A percentile compares a stretch with the other conserved stretches of the same genome.
These are phyloP conservation scores for Malassezia slooffiae DNA, from an alignment of 1,284 basidiomycete species.

Conservation along the genomic window DNA sequence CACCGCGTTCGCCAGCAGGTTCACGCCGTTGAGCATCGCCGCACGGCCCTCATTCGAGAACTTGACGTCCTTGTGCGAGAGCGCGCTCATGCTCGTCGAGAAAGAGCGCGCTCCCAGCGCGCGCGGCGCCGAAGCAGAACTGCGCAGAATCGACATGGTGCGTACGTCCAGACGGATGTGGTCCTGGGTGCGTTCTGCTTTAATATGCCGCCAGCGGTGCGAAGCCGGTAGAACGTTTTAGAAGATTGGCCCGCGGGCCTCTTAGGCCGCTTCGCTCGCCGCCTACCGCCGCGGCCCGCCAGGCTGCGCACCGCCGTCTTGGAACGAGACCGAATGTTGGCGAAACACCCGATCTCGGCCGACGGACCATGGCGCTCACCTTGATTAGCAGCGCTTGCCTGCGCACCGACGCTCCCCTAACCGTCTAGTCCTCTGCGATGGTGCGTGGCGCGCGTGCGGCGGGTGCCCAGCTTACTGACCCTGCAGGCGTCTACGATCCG, in stretches of 20 bases:
- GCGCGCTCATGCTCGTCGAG: slow-evolving; percentile 27
- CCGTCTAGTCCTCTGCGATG: background rate
- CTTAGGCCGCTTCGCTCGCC: too few species aligned
- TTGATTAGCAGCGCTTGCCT: too few species aligned
- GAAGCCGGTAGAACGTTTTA: slow-evolving; percentile 10
- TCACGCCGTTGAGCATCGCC: slow-evolving; percentile 86
- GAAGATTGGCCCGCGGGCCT: too few species aligned
- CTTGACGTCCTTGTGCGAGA: slow-evolving; percentile 74
- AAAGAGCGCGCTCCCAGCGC: slow-evolving; percentile 24
- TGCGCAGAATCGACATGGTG: slow-evolving; percentile 34
- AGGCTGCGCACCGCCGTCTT: too few species aligned
- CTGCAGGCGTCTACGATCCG: slow-evolving; percentile 51
- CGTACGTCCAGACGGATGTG: background rate
- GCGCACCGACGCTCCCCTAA: too few species aligned
- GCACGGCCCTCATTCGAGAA: slow-evolving; percentile 92
- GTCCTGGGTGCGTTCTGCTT: slow-evolving; percentile 3
- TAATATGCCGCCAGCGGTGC: slow-evolving; percentile 1
- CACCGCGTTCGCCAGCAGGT: slow-evolving; percentile 63
- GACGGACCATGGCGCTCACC: too few species aligned
- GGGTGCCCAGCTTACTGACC: slow-evolving; percentile 42
- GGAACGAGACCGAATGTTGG: too few species aligned
- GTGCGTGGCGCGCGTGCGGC: slow-evolving; percentile 4
- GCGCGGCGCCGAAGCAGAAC: slow-evolving; percentile 24
- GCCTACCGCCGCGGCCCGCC: too few species aligned
- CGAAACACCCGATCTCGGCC: too few species aligned